Evolutionary conservation across 2,329 filamentous ascomycete species (phyloP), one percentile per base, ranked within the genome.

Genomic region (Paecilomyces fulvus): DNA sequence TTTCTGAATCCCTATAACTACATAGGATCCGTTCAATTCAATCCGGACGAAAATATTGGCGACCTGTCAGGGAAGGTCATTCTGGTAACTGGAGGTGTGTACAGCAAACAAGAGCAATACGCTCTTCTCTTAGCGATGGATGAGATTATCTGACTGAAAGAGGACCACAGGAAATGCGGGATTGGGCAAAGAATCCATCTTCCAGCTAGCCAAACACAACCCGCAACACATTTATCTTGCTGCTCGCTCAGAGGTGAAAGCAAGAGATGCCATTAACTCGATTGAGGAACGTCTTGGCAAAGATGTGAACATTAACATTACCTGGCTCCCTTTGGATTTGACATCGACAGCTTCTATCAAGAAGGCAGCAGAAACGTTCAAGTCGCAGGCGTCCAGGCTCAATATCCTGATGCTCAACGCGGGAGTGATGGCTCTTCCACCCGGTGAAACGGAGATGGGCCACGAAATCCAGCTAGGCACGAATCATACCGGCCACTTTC

Each of bases 181-280:
- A 0, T 71, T 82, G 0, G 80, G 80, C 23, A 73, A 70, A 56
- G 69, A 72, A 55, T 73, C 73, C 3, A 65, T 78, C 43, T 61
- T 73, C 11, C 69, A 72, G 3, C 67, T 79, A 7, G 71, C 75
- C 11, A 69, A 70, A 53, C 76, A 78, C 59, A 64, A 73, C 62
- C 60, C 77, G 63, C 57, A 61, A 3, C 68, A 70, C 23, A 67
- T 76, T 21, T 75, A 67, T 51, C 63, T 76, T 4, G 72, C 65
- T 28, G 77, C 72, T 17, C 67, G 73, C 17, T 43, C 37, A 2
- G 37, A 43, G 14, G 8, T 8, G 4, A 55, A 67, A 9, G 67
- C 69, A 17, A 75, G 70, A 8, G 66, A 71, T 11, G 64, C 67
- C 7, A 67, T 77, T 49, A 67, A 77, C 33, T 54, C 66, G n/a